Base-by-base conservation (phyloP, 345 rosid genomes). In the Eucalyptus dawsonii region DNA sequence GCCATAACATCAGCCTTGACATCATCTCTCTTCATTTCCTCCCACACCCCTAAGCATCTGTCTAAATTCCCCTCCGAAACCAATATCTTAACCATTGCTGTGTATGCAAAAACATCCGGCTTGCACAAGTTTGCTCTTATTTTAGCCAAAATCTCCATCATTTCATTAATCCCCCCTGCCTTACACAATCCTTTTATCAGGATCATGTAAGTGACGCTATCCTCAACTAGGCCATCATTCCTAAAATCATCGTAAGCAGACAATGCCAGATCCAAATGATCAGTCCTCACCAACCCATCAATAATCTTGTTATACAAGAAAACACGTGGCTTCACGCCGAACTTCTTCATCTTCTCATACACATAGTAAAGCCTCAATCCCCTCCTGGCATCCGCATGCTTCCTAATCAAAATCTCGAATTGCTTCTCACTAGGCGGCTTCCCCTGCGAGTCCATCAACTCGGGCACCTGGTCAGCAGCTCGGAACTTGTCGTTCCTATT, bases 31-130 rank as follows among this genome's bases (percentile, higher is more conserved):
- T 45, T 93, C 98, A 96, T 95, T 89, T 96, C 99, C 86, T 95
- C 95, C 99, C 99, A 97, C 86, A 97, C 95, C 89, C 62, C 90
- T 92, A 94, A 90, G 89, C 97, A 90, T 8, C 94, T 98, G 87
- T 96, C 98, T 92, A 96, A 90, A 87, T 96, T 94, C 87, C 95
- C 97, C 87, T 93, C 93, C 2, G 92, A 92, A n/a, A n/a, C n/a
- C n/a, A n/a, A n/a, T n/a, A n/a, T n/a, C n/a, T n/a, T n/a, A 91
- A 93, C 80, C 97, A 97, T 95, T 6, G 99, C 96, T 0, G 99
- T 96, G 69, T 95, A 97, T 0, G 98, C 99, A 92, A 96, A 97
- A 51, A 97, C 95, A 91, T 97, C 98, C 4, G 99, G 98, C 72
- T 95, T 95, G 91, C 98, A 96, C 90, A 93, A 49, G 89, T 92